phyloP scores from a whole-genome alignment of 352 stramenopile genomes.

The Globisporangium barbulae region DNA sequence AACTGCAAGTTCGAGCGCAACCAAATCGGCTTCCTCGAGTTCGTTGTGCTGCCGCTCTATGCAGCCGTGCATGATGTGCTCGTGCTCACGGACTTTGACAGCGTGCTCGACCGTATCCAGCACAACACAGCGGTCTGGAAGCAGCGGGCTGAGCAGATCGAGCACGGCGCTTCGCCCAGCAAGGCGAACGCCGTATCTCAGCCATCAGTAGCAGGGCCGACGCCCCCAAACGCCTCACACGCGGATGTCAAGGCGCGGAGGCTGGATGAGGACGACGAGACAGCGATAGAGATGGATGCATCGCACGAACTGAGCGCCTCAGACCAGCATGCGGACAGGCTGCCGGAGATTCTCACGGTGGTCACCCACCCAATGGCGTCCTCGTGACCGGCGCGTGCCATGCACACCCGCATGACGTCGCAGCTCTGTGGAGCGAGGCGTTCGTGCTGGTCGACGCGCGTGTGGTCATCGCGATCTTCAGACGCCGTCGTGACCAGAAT shows the following conservation, averaged over 20 bases:
- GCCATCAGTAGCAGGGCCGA: no score
- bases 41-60: conserved; percentile 71
- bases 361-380: background rate
- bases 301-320: background rate
- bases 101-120: conserved; percentile 41
- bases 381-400: background rate
- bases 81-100: conserved; percentile 38
- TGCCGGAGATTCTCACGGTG: conserved; percentile 7
- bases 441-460: background rate
- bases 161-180: conserved; percentile 5
- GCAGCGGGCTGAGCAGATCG: conserved; percentile 13
- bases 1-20: conserved; percentile 55
- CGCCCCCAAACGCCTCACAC: background rate
- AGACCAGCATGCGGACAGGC: background rate
- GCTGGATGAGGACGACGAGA: conserved; percentile 5
- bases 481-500: background rate
- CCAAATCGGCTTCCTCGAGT: conserved; percentile 73
- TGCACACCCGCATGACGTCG: no score
- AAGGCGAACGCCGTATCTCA: background rate
- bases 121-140: conserved; percentile 51
- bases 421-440: no score
- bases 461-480: background rate
- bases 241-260: background rate
- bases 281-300: background rate
- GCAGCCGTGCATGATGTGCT: conserved; percentile 45